A percentile compares a stretch with the other conserved stretches of the same genome.
Evolutionary conservation across 108 stramenopile genomes (phyloP).

Genomic region (Pseudonitzschia multiseries): DNA sequence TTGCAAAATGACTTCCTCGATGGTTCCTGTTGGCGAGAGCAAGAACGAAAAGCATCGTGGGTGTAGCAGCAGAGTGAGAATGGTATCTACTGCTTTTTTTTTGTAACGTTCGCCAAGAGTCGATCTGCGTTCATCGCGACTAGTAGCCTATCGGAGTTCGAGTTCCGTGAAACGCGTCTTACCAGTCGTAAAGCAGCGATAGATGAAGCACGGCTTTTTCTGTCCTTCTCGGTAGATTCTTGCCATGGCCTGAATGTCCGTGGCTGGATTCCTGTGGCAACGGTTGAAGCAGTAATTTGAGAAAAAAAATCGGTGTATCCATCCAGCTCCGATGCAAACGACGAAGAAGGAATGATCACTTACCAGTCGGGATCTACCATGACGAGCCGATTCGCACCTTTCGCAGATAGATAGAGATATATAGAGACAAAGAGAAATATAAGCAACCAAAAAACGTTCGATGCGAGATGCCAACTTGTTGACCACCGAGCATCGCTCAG

Average conservation of each 20-base stretch:
- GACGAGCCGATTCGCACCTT: constrained; percentile 75
- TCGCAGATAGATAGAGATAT: neutral
- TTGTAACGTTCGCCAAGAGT: neutral
- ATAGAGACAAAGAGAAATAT: neutral
- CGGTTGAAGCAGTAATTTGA: neutral
- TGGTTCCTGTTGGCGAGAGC: neutral
- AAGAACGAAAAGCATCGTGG: neutral
- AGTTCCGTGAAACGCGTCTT: constrained; percentile 56
- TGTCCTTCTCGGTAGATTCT: constrained; percentile 89
- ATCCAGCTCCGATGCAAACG: too few species aligned
- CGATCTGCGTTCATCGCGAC: too few species aligned
- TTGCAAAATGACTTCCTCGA: constrained; percentile 65
- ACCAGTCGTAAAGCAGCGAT: constrained; percentile 79
- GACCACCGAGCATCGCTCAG: neutral
- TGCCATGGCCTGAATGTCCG: constrained; percentile 89
- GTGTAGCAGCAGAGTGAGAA: neutral
- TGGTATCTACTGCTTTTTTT: neutral
- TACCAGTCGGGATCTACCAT: constrained; percentile 78
- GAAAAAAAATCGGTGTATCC: too few species aligned
- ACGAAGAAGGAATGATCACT: neutral
- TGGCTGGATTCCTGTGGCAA: constrained; percentile 62
- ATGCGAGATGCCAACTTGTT: neutral
- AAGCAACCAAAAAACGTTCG: neutral
- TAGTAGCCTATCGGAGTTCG: too few species aligned
- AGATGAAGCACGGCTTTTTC: constrained; percentile 72